A percentile compares a stretch with the other conserved stretches of the same genome.
phyloP scores from a whole-genome alignment of 352 stramenopile species.

The Phytopythium kandeliae region DNA sequence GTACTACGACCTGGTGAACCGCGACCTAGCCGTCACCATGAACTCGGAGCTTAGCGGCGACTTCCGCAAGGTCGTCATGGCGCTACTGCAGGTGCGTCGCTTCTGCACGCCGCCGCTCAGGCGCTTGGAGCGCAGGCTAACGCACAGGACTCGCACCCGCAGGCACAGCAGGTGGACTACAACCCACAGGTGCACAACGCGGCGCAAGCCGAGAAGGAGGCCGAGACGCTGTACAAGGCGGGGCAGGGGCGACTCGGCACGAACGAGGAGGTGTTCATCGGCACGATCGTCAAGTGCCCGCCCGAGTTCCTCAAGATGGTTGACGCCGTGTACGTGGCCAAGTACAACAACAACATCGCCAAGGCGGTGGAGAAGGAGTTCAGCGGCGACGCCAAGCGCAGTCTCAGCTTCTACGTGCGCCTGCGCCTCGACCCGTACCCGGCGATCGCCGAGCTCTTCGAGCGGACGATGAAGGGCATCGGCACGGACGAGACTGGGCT shows the following conservation, averaged over 20 bases:
- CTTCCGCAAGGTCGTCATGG: slow-evolving; percentile 73
- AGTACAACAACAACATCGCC: slow-evolving; percentile 77
- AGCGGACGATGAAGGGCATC: slow-evolving; percentile 70
- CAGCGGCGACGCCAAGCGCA: slow-evolving; percentile 67
- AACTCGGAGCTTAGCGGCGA: slow-evolving; percentile 70
- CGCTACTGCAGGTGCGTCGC: slow-evolving; percentile 32
- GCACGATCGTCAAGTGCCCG: slow-evolving; percentile 45
- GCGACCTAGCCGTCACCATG: slow-evolving; percentile 60
- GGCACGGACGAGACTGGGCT: slow-evolving; percentile 55
- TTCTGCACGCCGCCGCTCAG: too few species aligned
- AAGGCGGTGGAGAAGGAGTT: slow-evolving; percentile 82
- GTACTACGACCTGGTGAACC: slow-evolving; percentile 65
- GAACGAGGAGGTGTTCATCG: slow-evolving; percentile 70
- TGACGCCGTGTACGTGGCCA: slow-evolving; percentile 62
- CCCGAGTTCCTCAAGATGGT: slow-evolving; percentile 62
- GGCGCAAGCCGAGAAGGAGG: slow-evolving; percentile 57
- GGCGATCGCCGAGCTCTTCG: slow-evolving; percentile 63
- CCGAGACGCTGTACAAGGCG: slow-evolving; percentile 66
- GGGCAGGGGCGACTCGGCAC: slow-evolving; percentile 68
- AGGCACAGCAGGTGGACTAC: slow-evolving; percentile 40
- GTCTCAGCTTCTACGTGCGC: slow-evolving; percentile 52
- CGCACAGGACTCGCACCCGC: neutral
- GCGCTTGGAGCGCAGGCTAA: too few species aligned
- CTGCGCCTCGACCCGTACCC: slow-evolving; percentile 54
- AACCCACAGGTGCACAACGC: slow-evolving; percentile 62